Evolutionary conservation across 1,284 basidiomycete species (phyloP).

Genomic region (Irpex sp.): DNA sequence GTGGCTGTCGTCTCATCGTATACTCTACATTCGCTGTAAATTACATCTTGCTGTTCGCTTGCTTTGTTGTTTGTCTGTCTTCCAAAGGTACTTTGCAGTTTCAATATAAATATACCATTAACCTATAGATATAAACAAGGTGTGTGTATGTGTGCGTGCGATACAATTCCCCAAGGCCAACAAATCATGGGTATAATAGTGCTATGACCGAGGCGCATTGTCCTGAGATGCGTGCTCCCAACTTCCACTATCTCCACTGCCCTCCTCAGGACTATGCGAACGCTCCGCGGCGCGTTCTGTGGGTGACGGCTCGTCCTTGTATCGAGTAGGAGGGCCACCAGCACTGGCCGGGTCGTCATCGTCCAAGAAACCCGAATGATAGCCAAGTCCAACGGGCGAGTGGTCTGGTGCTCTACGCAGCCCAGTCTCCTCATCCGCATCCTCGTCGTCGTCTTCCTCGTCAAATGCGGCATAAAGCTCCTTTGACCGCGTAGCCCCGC

Average conservation of each 20-base stretch:
- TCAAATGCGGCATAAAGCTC: constrained; percentile 93
- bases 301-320: constrained; percentile 54
- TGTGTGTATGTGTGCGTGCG: constrained; percentile 1
- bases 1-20: constrained; percentile 12
- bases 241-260: constrained; percentile 44
- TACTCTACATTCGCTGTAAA: constrained; percentile 8
- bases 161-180: too few species aligned
- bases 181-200: too few species aligned
- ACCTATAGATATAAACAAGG: constrained; percentile 12
- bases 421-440: constrained; percentile 63
- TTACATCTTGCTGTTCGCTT: constrained; percentile 16
- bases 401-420: constrained; percentile 31
- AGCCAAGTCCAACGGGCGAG: constrained; percentile 32
- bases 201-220: constrained; percentile 20
- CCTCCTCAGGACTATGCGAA: constrained; percentile 34
- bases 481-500: constrained; percentile 51
- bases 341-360: constrained; percentile 49
- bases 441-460: constrained; percentile 71
- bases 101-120: constrained; percentile 24
- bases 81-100: constrained; percentile 20
- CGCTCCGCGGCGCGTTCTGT: constrained; percentile 7
- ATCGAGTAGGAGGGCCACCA: constrained; percentile 32
- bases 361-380: constrained; percentile 62
- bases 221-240: constrained; percentile 67
- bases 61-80: constrained; percentile 16